Conservation (phyloP, 495 filamentous ascomycete species). For the Letharia columbiana region DNA sequence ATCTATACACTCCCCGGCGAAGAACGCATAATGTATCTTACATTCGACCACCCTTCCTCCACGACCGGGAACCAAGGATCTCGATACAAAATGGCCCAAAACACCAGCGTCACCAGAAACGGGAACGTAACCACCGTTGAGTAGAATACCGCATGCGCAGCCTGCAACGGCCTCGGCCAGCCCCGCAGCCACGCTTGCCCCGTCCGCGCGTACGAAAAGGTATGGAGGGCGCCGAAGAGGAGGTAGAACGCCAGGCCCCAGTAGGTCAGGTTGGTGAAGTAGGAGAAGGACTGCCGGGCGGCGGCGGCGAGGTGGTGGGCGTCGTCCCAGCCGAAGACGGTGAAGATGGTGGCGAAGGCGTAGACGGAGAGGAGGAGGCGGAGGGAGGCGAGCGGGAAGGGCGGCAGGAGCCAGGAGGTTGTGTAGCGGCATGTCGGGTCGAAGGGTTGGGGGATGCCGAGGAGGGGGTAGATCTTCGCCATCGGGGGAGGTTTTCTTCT, state of each 20-base stretch:
- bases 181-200: slow-evolving; percentile 47
- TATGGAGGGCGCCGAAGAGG: slow-evolving; percentile 54
- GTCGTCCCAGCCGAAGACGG: slow-evolving; percentile 54
- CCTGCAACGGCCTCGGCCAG: slow-evolving; percentile 55
- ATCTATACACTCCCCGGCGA: background rate
- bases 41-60: slow-evolving; percentile 59
- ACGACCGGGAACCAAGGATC: slow-evolving; percentile 42
- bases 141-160: slow-evolving; percentile 58
- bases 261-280: slow-evolving; percentile 72
- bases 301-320: slow-evolving; percentile 35
- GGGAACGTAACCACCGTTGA: slow-evolving; percentile 59
- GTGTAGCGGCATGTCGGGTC: slow-evolving; percentile 57
- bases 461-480: slow-evolving; percentile 15
- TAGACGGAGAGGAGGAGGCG: slow-evolving; percentile 60
- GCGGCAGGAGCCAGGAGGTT: slow-evolving; percentile 70
- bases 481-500: slow-evolving; percentile 1
- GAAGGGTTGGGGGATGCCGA: slow-evolving; percentile 30
- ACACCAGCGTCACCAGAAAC: slow-evolving; percentile 56
- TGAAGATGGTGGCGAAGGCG: slow-evolving; percentile 59
- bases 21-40: slow-evolving; percentile 23
- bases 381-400: slow-evolving; percentile 46
- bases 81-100: slow-evolving; percentile 39
- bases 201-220: slow-evolving; percentile 50
- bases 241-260: slow-evolving; percentile 79
- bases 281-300: slow-evolving; percentile 54